phyloP scores from a whole-genome alignment of 352 stramenopile genomes.

The Globisporangium recalcitrans region DNA sequence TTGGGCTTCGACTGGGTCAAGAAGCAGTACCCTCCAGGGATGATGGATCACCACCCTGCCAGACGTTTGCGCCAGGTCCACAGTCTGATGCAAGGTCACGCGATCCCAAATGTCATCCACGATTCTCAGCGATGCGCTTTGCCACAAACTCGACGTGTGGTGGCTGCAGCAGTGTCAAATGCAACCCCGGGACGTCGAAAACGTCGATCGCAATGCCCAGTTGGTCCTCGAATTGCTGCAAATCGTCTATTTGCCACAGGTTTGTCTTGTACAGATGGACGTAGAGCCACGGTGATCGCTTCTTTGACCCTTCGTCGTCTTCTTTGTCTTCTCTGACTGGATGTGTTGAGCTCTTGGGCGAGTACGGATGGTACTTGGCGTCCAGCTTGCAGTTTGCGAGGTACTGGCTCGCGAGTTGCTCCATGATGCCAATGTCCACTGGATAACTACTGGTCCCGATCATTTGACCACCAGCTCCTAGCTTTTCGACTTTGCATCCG shows the following conservation, averaged over 20 bases:
- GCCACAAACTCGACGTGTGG: neutral
- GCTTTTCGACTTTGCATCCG: neutral
- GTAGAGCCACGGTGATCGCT: neutral
- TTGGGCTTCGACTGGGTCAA: too few species aligned
- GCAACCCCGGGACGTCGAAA: neutral
- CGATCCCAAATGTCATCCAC: too few species aligned
- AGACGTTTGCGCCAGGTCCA: too few species aligned
- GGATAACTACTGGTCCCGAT: neutral
- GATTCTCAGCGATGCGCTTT: neutral
- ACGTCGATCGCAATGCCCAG: conserved; percentile 1
- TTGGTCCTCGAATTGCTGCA: neutral
- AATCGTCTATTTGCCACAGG: neutral
- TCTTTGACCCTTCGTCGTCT: neutral
- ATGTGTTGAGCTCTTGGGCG: neutral
- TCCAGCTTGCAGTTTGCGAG: conserved; percentile 4
- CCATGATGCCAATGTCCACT: neutral
- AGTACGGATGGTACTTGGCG: conserved; percentile 5
- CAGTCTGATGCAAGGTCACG: too few species aligned
- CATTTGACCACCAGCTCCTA: neutral
- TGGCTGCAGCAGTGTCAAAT: neutral
- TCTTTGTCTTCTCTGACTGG: neutral
- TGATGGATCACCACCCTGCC: too few species aligned
- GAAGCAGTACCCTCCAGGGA: too few species aligned
- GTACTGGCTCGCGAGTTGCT: conserved; percentile 4
- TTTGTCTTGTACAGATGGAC: conserved; percentile 4